These are phyloP conservation scores for Chaetothyriales sp. DNA, from an alignment of 2,329 filamentous ascomycete species.

Conservation along the genomic window DNA sequence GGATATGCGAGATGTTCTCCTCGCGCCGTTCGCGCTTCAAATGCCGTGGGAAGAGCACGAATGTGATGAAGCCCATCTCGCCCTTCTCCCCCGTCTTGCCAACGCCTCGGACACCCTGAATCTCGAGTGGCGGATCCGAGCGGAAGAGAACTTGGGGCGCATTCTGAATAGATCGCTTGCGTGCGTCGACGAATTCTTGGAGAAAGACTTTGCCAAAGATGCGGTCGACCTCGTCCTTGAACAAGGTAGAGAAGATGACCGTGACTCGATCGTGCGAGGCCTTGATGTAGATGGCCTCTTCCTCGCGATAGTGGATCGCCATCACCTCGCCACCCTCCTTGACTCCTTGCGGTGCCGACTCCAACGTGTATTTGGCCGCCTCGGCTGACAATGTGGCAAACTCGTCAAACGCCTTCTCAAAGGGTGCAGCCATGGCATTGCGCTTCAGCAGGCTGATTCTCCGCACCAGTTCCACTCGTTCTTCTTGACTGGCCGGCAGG, in stretches of 20 bases:
- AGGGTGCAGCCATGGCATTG: conserved; percentile 96
- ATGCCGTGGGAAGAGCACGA: conserved; percentile 93
- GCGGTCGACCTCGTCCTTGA: conserved; percentile 92
- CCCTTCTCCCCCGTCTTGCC: conserved; percentile 54
- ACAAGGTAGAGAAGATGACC: conserved; percentile 97
- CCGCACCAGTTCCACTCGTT: conserved; percentile 69
- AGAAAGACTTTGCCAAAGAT: conserved; percentile 98
- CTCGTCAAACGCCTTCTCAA: conserved; percentile 92
- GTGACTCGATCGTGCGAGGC: conserved; percentile 94
- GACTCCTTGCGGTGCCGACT: conserved; percentile 84
- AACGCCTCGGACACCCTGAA: conserved; percentile 77
- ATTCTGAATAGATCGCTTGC: conserved; percentile 91
- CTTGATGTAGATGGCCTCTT: conserved; percentile 98
- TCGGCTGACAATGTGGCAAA: conserved; percentile 76
- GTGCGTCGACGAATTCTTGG: conserved; percentile 94
- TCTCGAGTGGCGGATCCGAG: conserved; percentile 82
- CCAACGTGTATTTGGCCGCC: conserved; percentile 81
- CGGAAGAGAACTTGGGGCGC: conserved; percentile 94
- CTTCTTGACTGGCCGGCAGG: conserved; percentile 72
- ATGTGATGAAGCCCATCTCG: conserved; percentile 94
- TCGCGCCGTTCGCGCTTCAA: conserved; percentile 78
- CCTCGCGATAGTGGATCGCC: conserved; percentile 94
- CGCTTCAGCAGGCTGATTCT: conserved; percentile 88
- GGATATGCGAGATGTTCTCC: conserved; percentile 96
- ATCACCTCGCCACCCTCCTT: conserved; percentile 83